Evolutionary conservation across 805 yeast species (phyloP).

Genomic region (Myxozyma sirexii): DNA sequence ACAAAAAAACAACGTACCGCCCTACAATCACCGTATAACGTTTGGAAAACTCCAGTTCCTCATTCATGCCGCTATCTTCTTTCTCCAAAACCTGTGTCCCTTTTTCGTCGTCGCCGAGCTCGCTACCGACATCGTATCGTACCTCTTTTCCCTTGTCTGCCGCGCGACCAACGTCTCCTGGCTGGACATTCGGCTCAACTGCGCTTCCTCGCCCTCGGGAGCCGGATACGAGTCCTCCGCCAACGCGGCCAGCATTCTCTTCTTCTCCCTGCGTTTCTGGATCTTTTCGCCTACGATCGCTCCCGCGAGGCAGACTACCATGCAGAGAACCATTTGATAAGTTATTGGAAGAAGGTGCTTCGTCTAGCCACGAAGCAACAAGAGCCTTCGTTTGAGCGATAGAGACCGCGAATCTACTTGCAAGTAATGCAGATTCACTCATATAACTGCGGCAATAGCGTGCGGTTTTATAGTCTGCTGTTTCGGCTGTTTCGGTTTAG

Average conservation of each 20-base stretch:
- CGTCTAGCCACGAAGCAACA: constrained; percentile 37
- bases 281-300: not conserved
- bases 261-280: constrained; percentile 3
- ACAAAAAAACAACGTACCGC: constrained; percentile 5
- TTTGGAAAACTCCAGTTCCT: constrained; percentile 20
- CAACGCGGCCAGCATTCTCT: not conserved
- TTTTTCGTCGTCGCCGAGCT: not conserved
- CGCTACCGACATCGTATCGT: constrained; percentile 5
- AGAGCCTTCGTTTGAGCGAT: constrained; percentile 34
- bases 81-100: constrained; percentile 2
- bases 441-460: not conserved
- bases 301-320: constrained; percentile 7
- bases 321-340: constrained; percentile 8
- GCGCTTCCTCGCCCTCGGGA: not conserved
- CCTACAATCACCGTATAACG: constrained; percentile 22
- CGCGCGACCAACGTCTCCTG: constrained; percentile 1
- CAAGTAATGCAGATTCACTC: constrained; percentile 26
- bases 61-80: not conserved
- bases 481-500: not conserved
- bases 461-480: not conserved
- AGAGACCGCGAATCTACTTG: constrained; percentile 39
- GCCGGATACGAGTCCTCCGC: not conserved
- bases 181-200: not conserved
- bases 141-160: constrained; percentile 1
- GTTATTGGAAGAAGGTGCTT: not conserved